These are phyloP conservation scores for Botrytis cinerea DNA, from an alignment of 2,329 filamentous ascomycete species.

Conservation along the genomic window DNA sequence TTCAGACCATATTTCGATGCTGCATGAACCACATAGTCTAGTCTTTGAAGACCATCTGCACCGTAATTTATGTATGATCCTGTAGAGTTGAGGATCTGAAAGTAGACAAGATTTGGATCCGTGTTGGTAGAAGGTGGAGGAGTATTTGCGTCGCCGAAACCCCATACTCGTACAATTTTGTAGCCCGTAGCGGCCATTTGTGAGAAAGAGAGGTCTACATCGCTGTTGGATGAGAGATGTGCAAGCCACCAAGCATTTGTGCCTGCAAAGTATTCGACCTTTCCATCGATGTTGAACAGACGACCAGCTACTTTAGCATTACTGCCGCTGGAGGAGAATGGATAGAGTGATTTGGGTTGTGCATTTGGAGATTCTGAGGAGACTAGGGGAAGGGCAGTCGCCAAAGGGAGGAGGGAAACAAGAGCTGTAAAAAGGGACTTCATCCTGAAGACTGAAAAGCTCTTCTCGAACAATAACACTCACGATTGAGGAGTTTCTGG, in stretches of 20 bases:
- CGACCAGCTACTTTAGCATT: slow-evolving; percentile 37
- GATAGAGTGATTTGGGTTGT: slow-evolving; percentile 6
- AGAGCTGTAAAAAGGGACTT: slow-evolving; percentile 5
- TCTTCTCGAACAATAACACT: neutral
- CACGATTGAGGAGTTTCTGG: neutral
- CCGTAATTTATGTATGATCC: slow-evolving; percentile 63
- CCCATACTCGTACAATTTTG: slow-evolving; percentile 62
- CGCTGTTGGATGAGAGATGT: slow-evolving; percentile 53
- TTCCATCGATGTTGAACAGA: slow-evolving; percentile 47
- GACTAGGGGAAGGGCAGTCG: slow-evolving; percentile 5
- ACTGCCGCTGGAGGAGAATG: slow-evolving; percentile 7
- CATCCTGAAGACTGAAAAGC: slow-evolving; percentile 1
- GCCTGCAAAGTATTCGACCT: slow-evolving; percentile 52
- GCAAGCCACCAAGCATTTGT: slow-evolving; percentile 59
- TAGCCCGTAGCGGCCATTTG: slow-evolving; percentile 46
- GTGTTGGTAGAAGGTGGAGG: slow-evolving; percentile 26
- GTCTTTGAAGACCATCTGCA: slow-evolving; percentile 60
- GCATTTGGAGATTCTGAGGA: neutral
- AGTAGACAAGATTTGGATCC: slow-evolving; percentile 48
- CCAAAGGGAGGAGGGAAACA: slow-evolving; percentile 8
- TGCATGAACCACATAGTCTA: slow-evolving; percentile 62
- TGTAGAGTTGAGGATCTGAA: slow-evolving; percentile 48
- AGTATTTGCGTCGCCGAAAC: slow-evolving; percentile 35
- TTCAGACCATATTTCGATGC: slow-evolving; percentile 62
- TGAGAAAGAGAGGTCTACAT: slow-evolving; percentile 49